A percentile compares a stretch with the other conserved stretches of the same genome.
Evolutionary conservation across 306 rosid species (phyloP).

Genomic region (Myrica gale): DNA sequence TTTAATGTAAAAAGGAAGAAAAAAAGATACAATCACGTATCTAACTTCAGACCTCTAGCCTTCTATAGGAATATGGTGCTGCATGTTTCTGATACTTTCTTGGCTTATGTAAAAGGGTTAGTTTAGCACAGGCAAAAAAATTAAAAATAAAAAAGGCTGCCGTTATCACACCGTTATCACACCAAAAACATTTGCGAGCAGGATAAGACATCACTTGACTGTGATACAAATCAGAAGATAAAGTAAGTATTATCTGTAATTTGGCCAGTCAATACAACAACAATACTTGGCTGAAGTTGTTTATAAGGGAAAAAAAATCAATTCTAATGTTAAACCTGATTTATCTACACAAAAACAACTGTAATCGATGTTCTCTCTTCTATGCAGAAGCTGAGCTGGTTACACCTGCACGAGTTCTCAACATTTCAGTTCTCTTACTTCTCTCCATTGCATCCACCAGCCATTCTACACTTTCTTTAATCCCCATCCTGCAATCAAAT

Average conservation of each 20-base stretch:
- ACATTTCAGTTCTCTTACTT: slow-evolving; percentile 94
- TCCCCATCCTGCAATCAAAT: slow-evolving; percentile 69
- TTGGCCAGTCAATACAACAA: slow-evolving; percentile 27
- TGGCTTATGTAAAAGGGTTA: too few relatives aligned
- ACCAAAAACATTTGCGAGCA: not conserved
- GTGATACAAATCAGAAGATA: not conserved
- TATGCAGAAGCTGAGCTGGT: slow-evolving; percentile 56
- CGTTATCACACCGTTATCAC: not conserved
- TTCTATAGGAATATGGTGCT: too few relatives aligned
- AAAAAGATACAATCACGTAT: too few relatives aligned
- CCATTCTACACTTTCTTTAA: slow-evolving; percentile 89
- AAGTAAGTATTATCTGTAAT: slow-evolving; percentile 2
- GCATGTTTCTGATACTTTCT: too few relatives aligned
- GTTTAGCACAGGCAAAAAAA: too few relatives aligned
- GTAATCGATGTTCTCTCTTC: slow-evolving; percentile 17
- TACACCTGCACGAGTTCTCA: slow-evolving; percentile 74
- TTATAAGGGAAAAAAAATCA: not conserved
- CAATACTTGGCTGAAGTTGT: not conserved
- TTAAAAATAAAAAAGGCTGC: not conserved
- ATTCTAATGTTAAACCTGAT: slow-evolving; percentile 28
- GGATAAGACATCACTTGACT: not conserved
- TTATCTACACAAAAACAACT: slow-evolving; percentile 48
- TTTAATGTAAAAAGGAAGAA: too few relatives aligned
- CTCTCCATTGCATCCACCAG: slow-evolving; percentile 93
- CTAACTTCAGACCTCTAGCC: too few relatives aligned